These are phyloP conservation scores for Hypoxylon sp. DNA, from an alignment of 2,329 filamentous ascomycete genomes.

Conservation along the genomic window DNA sequence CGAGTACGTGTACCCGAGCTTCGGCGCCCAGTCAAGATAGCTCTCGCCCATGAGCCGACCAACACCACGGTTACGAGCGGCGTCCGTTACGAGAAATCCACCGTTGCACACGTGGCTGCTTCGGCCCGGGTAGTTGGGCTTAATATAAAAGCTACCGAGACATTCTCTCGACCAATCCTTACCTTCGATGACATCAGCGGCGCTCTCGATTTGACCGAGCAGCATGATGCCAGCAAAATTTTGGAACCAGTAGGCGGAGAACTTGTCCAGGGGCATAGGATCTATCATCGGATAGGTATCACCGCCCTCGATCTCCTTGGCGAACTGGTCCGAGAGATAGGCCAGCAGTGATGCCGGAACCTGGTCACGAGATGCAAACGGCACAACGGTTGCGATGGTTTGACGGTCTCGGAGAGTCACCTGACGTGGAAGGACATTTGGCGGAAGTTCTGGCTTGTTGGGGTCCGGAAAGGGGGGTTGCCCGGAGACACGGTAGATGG, in stretches of 20 bases:
- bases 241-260: slow-evolving; percentile 90
- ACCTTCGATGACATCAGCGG: slow-evolving; percentile 71
- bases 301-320: slow-evolving; percentile 91
- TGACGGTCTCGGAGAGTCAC: slow-evolving; percentile 88
- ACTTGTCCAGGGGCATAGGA: slow-evolving; percentile 79
- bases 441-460: slow-evolving; percentile 74
- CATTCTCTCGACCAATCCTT: slow-evolving; percentile 86
- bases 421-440: slow-evolving; percentile 78
- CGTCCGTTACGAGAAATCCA: slow-evolving; percentile 81
- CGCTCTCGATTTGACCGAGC: slow-evolving; percentile 78
- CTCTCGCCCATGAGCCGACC: slow-evolving; percentile 82
- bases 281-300: slow-evolving; percentile 94
- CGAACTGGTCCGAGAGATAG: slow-evolving; percentile 87
- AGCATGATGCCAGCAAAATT: slow-evolving; percentile 93
- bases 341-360: slow-evolving; percentile 81
- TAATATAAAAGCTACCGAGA: slow-evolving; percentile 92
- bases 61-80: slow-evolving; percentile 80
- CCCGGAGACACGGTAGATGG: slow-evolving; percentile 79
- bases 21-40: slow-evolving; percentile 83
- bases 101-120: slow-evolving; percentile 94
- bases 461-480: slow-evolving; percentile 75
- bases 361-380: slow-evolving; percentile 81
- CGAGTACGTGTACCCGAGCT: slow-evolving; percentile 89
- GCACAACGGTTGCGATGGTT: slow-evolving; percentile 86
- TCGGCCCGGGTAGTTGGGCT: slow-evolving; percentile 91